Conservation (phyloP, 768 basidiomycete species). For the Mycena chlorophos region DNA sequence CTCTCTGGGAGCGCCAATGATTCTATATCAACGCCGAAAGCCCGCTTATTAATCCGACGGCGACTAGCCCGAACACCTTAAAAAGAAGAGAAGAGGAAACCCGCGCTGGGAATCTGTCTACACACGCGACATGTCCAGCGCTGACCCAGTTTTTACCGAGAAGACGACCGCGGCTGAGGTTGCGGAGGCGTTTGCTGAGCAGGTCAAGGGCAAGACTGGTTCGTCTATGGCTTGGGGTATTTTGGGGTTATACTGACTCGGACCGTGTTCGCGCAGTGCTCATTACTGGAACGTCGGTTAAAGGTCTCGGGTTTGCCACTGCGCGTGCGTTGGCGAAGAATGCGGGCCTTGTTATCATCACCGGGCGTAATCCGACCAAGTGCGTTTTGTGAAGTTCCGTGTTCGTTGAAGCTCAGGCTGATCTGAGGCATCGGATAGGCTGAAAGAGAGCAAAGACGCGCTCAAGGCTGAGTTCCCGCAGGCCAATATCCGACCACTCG, state of each 20-base stretch:
- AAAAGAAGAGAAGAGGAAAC: too few relatives aligned
- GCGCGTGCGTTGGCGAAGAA: conserved; percentile 3
- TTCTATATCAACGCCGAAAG: too few relatives aligned
- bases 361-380: conserved; percentile 2
- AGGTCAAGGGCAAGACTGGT: conserved; percentile 10
- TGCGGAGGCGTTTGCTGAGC: neutral
- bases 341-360: conserved; percentile 9
- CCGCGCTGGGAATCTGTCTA: too few relatives aligned
- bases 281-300: conserved; percentile 3
- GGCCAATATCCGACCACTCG: conserved; percentile 5
- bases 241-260: too few relatives aligned
- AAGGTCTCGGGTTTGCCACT: neutral
- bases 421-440: neutral
- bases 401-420: neutral
- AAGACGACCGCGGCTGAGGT: conserved; percentile 5
- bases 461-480: conserved; percentile 1
- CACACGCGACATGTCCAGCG: neutral
- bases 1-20: too few relatives aligned
- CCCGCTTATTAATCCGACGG: too few relatives aligned
- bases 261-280: neutral
- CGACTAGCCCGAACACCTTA: too few relatives aligned
- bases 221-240: neutral
- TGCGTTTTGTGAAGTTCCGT: neutral
- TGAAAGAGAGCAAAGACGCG: neutral
- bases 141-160: neutral